Evolutionary conservation across 148 eudicot species (phyloP).

Genomic region (Dysphania ambrosioides): DNA sequence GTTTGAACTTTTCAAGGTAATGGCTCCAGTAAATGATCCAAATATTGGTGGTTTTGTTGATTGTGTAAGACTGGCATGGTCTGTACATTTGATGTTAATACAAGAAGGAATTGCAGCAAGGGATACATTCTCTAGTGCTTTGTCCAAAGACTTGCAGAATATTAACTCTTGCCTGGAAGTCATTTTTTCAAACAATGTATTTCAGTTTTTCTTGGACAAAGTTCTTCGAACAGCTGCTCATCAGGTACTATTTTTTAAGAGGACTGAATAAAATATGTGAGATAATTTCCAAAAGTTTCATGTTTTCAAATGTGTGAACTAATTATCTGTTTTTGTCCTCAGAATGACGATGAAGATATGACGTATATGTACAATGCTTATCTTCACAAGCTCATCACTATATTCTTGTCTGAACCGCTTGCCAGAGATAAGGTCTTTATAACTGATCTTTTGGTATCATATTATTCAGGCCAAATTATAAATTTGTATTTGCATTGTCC

Average conservation of each 20-base stretch:
- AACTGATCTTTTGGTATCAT: neutral
- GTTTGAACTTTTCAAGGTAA: constrained; percentile 42
- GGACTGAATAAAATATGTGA: constrained; percentile 3
- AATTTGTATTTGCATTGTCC: neutral
- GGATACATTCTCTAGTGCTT: constrained; percentile 43
- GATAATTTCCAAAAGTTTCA: neutral
- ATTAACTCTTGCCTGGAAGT: constrained; percentile 68
- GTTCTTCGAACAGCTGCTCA: constrained; percentile 86
- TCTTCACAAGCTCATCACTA: constrained; percentile 85
- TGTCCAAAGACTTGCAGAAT: constrained; percentile 50
- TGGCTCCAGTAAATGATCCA: constrained; percentile 56
- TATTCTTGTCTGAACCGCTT: constrained; percentile 84
- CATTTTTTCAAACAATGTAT: constrained; percentile 70
- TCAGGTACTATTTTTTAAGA: constrained; percentile 55
- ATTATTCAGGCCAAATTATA: neutral
- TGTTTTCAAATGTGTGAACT: neutral
- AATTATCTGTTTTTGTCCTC: constrained; percentile 25
- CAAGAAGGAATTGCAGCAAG: constrained; percentile 53
- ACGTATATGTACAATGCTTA: constrained; percentile 90
- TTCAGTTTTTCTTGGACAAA: constrained; percentile 77
- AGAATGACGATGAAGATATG: constrained; percentile 98
- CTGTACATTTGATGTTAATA: constrained; percentile 68
- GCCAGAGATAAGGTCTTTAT: constrained; percentile 87
- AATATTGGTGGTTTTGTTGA: constrained; percentile 61
- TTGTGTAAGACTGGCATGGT: constrained; percentile 89